Base-by-base conservation (phyloP, 2,329 filamentous ascomycete genomes). In the Hawksworthiomyces lignivorus region DNA sequence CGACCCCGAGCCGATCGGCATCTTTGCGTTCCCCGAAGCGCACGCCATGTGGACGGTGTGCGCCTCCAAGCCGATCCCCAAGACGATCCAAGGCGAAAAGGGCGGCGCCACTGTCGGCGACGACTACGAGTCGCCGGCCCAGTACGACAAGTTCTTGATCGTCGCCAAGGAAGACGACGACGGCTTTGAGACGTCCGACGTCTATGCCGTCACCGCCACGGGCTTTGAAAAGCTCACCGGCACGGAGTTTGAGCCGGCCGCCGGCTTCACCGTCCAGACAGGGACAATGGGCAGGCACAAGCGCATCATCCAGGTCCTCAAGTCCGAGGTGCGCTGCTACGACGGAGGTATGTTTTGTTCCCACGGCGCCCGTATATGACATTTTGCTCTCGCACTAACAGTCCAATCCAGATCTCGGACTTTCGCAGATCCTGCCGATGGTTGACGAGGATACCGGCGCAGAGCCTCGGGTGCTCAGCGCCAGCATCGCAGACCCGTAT, bases 381-480 rank as follows among this genome's bases (percentile, higher is more conserved):
- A 3, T 40, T 30, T 45, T 30, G 29, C 24, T 17, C 12, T 1
- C 12, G 5, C 40, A 15, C 29, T 47, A 30, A 44, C 53, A 59
- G 21, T 60, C 44, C 8, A 14, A 26, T 0, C 7, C n/a, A 87
- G 87, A 94, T 60, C 75, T 98, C 45, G 86, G 84, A 10, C 73
- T 98, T 40, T 82, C 82, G 34, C 90, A 97, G 56, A 97, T 98
- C 41, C 74, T 96, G 37, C 87, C 89, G 1, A 87, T 97, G 75
- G 77, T 87, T 48, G 92, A 97, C 53, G 92, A 95, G 54, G 86
- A 92, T 50, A 89, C 82, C 0, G 88, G 84, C 11, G 81, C 77
- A 17, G 87, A 95, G 54, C 82, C 87, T 5, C 75, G 82, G 40
- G 82, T 92, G 31, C 67, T 88, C 34, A 84, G 80, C 54, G 84